Evolutionary conservation across 306 rosid genomes (phyloP).

Genomic region (Glycine soja): DNA sequence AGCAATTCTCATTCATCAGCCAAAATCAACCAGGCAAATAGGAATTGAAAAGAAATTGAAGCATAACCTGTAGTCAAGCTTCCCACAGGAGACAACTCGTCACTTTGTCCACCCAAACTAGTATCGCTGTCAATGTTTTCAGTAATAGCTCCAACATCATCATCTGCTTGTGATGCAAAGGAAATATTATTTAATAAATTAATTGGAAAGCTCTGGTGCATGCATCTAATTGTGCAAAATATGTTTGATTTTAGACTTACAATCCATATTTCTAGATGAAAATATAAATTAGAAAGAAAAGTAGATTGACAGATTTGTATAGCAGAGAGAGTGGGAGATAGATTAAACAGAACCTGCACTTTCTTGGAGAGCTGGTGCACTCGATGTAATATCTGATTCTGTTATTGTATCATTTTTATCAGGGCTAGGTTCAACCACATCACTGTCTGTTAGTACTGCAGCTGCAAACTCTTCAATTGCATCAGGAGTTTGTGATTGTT

Average conservation of each 20-base stretch:
- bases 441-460: slow-evolving; percentile 48
- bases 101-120: slow-evolving; percentile 50
- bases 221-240: slow-evolving; percentile 37
- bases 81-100: slow-evolving; percentile 46
- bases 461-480: slow-evolving; percentile 53
- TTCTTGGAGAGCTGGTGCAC: slow-evolving; percentile 49
- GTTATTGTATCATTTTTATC: slow-evolving; percentile 53
- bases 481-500: slow-evolving; percentile 47
- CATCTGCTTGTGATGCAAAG: slow-evolving; percentile 51
- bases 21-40: slow-evolving; percentile 39
- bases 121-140: slow-evolving; percentile 48
- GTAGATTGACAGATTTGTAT: not conserved
- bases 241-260: not conserved
- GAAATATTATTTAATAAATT: slow-evolving; percentile 46
- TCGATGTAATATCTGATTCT: slow-evolving; percentile 56
- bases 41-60: slow-evolving; percentile 32
- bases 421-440: slow-evolving; percentile 54
- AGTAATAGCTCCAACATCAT: slow-evolving; percentile 43
- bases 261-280: slow-evolving; percentile 26
- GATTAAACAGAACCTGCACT: slow-evolving; percentile 55
- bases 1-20: slow-evolving; percentile 17
- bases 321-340: slow-evolving; percentile 26
- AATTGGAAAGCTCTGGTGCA: slow-evolving; percentile 14
- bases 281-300: slow-evolving; percentile 21
- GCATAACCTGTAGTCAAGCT: slow-evolving; percentile 57